Base-by-base conservation (phyloP, 495 filamentous ascomycete species). In the Ramalina intermedia region DNA sequence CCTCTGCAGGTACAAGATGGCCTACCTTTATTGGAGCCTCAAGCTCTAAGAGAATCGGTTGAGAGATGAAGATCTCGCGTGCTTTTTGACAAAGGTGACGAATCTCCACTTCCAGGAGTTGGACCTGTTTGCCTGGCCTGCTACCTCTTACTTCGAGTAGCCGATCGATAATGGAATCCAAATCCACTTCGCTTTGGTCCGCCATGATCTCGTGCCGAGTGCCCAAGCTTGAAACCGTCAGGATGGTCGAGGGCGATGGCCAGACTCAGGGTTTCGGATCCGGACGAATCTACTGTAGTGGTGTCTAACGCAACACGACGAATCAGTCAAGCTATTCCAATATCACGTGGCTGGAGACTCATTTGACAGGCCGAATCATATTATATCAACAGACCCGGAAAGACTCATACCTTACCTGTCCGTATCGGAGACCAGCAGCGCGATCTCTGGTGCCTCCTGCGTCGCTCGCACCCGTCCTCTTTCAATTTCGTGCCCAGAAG, bases 101-200 rank as follows among this genome's bases (percentile, higher is more conserved):
- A 56, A 98, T 98, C 73, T 98, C 93, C 47, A 86, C 81, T 65
- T 98, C 91, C 54, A 95, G 71, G 53, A 98, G 79, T 68, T 98
- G 91, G 37, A 98, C 93, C 69, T 96, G 91, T 72, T 98, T 98
- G 54, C 91, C 91, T 46, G 91, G 91, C 63, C 91, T 78, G 75
- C 90, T 96, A 59, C 91, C 91, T 71, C 91, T 81, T 68, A 98
- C 91, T 71, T 98, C 91, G 58, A 98, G 72, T 65, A 98, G 78
- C 69, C 91, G 78, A 67, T 98, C 91, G 68, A 98, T 98, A 75
- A 98, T 94, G 58, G 91, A 96, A 66, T 98, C 93, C 70, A 98
- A 76, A 71, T 98, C 93, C 66, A 96, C 89, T 66, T 98, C 91
- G 64, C 83, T 81, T 68, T 88, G 79, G 70, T 96, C 93, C 70